A percentile compares a stretch with the other conserved stretches of the same genome.
These are phyloP conservation scores for Dendrobium catenatum DNA, from an alignment of 106 monocot species.

Conservation along the genomic window DNA sequence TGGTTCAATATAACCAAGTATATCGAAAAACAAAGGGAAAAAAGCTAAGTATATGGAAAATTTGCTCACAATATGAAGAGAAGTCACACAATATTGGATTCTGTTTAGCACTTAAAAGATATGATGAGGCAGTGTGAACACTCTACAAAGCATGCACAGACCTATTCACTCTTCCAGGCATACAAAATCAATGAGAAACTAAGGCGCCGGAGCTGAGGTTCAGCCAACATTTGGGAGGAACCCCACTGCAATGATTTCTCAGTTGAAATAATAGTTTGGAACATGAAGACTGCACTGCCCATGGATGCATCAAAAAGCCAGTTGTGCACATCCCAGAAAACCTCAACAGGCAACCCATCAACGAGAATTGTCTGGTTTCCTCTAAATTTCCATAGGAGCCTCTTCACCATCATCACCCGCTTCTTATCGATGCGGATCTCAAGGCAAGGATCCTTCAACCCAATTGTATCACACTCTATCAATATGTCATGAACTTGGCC, in stretches of 20 bases:
- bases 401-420: constrained; percentile 76
- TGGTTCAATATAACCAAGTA: constrained; percentile 2
- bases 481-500: constrained; percentile 63
- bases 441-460: constrained; percentile 57
- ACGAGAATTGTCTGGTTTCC: constrained; percentile 81
- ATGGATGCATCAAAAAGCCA: constrained; percentile 60
- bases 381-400: constrained; percentile 77
- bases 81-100: background rate
- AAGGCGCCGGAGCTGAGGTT: constrained; percentile 27
- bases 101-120: background rate
- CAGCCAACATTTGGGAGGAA: constrained; percentile 34
- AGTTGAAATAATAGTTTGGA: constrained; percentile 39
- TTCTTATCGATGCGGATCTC: constrained; percentile 77
- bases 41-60: background rate
- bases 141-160: background rate
- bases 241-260: constrained; percentile 37
- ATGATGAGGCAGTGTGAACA: background rate
- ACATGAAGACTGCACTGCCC: constrained; percentile 74
- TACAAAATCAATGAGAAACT: constrained; percentile 77
- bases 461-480: constrained; percentile 61
- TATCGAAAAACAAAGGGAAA: background rate
- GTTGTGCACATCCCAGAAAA: constrained; percentile 84
- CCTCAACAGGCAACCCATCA: constrained; percentile 74
- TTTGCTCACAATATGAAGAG: background rate
- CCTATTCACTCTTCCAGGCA: constrained; percentile 84